These are phyloP conservation scores for Yamadazyma phyllophila DNA, from an alignment of 805 yeast species.

Conservation along the genomic window DNA sequence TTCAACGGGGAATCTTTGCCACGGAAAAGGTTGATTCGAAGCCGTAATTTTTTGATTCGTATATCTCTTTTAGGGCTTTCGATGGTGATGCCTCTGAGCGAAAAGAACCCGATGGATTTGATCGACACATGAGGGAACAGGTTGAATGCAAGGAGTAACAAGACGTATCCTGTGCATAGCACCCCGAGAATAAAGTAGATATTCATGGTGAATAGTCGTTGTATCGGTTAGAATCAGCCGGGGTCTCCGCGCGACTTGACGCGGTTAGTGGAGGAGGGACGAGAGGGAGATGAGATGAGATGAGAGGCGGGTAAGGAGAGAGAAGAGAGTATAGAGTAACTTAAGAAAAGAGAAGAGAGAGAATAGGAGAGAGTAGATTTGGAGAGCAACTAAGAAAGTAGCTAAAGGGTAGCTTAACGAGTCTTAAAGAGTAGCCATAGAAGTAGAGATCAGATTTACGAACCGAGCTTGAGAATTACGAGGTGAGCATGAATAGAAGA, in stretches of 20 bases:
- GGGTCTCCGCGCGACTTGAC: not conserved
- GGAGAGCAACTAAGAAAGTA: no score
- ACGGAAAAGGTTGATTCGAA: constrained; percentile 23
- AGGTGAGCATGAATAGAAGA: no score
- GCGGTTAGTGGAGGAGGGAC: not conserved
- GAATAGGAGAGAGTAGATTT: no score
- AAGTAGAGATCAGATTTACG: no score
- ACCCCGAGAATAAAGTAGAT: constrained; percentile 1
- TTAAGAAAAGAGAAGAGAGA: no score
- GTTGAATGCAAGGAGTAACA: constrained; percentile 20
- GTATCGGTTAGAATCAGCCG: not conserved
- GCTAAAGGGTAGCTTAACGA: no score
- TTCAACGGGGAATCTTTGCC: constrained; percentile 24
- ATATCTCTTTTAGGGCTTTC: constrained; percentile 15
- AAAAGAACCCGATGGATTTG: constrained; percentile 30
- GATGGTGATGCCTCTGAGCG: constrained; percentile 24
- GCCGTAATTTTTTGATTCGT: constrained; percentile 17
- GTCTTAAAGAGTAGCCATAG: no score
- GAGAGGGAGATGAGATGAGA: not conserved
- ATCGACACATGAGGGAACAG: constrained; percentile 25
- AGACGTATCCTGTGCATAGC: constrained; percentile 17
- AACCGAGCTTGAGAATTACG: no score
- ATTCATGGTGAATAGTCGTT: not conserved
- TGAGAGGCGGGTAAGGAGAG: no score
- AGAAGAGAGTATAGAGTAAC: no score